phyloP scores from a whole-genome alignment of 768 basidiomycete genomes.

The Piloderma croceum region DNA sequence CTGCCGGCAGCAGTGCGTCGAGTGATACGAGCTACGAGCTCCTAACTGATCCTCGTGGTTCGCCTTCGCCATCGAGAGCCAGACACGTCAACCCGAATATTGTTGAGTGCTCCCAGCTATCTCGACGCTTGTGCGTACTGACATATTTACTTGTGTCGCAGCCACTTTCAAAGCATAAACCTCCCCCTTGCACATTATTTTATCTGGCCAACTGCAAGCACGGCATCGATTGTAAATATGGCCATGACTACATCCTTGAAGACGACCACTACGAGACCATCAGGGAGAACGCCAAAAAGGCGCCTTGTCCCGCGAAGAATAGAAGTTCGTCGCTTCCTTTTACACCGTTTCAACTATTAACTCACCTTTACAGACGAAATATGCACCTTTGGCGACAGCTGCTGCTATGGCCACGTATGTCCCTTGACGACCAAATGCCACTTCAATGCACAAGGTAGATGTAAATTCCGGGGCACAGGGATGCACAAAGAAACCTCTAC shows the following conservation, averaged over 20 bases:
- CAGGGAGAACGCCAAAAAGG: constrained; percentile 51
- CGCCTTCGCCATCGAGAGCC: constrained; percentile 31
- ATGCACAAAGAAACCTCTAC: no score
- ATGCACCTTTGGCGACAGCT: constrained; percentile 56
- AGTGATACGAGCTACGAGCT: constrained; percentile 42
- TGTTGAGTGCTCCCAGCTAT: constrained; percentile 32
- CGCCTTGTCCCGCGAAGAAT: constrained; percentile 55
- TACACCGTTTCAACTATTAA: constrained; percentile 3
- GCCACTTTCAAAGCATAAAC: constrained; percentile 62
- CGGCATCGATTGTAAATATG: constrained; percentile 53
- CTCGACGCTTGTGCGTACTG: constrained; percentile 12
- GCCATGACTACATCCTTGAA: constrained; percentile 54
- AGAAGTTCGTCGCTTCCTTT: constrained; percentile 36
- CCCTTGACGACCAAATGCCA: constrained; percentile 49
- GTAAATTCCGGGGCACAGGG: no score
- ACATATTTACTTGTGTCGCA: constrained; percentile 21
- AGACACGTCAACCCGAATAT: constrained; percentile 48
- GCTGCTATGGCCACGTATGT: constrained; percentile 37
- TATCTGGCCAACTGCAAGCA: constrained; percentile 59
- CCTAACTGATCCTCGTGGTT: constrained; percentile 20
- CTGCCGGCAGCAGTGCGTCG: constrained; percentile 37
- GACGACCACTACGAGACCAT: constrained; percentile 50
- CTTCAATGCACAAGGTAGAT: constrained; percentile 47
- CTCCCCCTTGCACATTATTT: constrained; percentile 63
- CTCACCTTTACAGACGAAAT: constrained; percentile 37